These are phyloP conservation scores for Ustanciosporium gigantosporum DNA, from an alignment of 1,284 basidiomycete genomes.

Conservation along the genomic window DNA sequence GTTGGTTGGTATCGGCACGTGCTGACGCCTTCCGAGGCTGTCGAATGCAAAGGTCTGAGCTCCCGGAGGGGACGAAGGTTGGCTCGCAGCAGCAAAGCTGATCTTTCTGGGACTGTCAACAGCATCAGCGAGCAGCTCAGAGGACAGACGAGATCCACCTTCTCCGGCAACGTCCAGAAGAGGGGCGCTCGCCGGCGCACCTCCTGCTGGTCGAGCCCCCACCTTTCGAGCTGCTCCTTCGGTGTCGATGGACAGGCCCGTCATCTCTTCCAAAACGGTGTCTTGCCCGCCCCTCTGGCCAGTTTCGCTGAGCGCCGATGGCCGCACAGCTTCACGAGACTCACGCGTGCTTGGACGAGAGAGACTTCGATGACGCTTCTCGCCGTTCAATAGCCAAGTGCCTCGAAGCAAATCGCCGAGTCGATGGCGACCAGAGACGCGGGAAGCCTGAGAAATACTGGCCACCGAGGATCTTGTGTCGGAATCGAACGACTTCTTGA, in stretches of 20 bases:
- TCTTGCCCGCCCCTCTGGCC: too few species aligned
- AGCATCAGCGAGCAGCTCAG: slow-evolving; percentile 14
- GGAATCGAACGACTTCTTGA: slow-evolving; percentile 19
- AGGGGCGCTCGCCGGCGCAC: slow-evolving; percentile 36
- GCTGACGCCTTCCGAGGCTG: slow-evolving; percentile 25
- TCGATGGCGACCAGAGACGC: slow-evolving; percentile 33
- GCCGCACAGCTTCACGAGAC: slow-evolving; percentile 10
- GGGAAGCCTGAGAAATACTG: slow-evolving; percentile 37
- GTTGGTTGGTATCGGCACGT: slow-evolving; percentile 6
- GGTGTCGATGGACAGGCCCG: slow-evolving; percentile 26
- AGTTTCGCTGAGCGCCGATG: too few species aligned
- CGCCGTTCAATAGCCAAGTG: slow-evolving; percentile 24
- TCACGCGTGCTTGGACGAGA: slow-evolving; percentile 30
- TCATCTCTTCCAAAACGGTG: not conserved
- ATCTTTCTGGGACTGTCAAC: slow-evolving; percentile 10
- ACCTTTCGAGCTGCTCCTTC: slow-evolving; percentile 17
- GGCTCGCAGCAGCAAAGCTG: slow-evolving; percentile 24
- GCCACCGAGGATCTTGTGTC: slow-evolving; percentile 20
- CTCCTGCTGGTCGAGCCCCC: slow-evolving; percentile 12
- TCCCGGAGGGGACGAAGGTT: slow-evolving; percentile 26
- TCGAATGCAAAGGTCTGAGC: slow-evolving; percentile 13
- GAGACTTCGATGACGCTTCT: slow-evolving; percentile 16
- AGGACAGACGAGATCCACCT: slow-evolving; percentile 11
- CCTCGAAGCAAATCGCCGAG: slow-evolving; percentile 35
- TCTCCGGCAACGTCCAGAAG: slow-evolving; percentile 14